Evolutionary conservation across 129 eudicot species (phyloP).

Genomic region (Rutidosis leptorrhynchoides): DNA sequence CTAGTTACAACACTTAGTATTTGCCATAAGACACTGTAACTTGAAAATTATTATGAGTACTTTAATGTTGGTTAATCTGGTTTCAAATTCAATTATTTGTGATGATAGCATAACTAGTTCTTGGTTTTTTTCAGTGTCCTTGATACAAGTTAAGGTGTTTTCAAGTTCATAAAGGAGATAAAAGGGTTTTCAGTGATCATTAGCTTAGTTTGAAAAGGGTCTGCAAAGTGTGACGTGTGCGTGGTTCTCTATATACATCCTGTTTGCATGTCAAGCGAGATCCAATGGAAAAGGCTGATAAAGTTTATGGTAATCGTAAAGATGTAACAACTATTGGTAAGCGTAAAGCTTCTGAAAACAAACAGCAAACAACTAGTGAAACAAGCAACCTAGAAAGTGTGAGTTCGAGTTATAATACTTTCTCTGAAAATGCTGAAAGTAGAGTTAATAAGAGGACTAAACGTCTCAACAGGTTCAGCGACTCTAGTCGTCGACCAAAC

Average conservation of each 20-base stretch:
- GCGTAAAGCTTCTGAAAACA: background rate
- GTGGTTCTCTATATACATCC: constrained; percentile 35
- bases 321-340: background rate
- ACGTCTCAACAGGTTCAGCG: background rate
- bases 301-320: constrained; percentile 2
- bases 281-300: constrained; percentile 52
- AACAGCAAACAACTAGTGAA: constrained; percentile 5
- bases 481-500: background rate
- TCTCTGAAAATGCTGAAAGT: background rate
- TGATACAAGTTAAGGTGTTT: constrained; percentile 42
- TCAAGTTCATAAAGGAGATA: constrained; percentile 34
- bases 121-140: constrained; percentile 12
- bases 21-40: background rate
- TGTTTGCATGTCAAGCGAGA: constrained; percentile 25
- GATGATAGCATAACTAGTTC: constrained; percentile 11
- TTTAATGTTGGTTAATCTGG: constrained; percentile 2
- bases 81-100: constrained; percentile 1
- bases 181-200: constrained; percentile 30
- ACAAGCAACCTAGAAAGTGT: background rate
- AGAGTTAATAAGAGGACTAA: background rate
- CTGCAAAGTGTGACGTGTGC: constrained; percentile 49
- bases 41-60: background rate
- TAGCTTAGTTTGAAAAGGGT: constrained; percentile 22
- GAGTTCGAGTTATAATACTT: constrained; percentile 8
- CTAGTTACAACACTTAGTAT: background rate